Conservation (phyloP, 1,284 basidiomycete genomes). For the Pascua guehoae region DNA sequence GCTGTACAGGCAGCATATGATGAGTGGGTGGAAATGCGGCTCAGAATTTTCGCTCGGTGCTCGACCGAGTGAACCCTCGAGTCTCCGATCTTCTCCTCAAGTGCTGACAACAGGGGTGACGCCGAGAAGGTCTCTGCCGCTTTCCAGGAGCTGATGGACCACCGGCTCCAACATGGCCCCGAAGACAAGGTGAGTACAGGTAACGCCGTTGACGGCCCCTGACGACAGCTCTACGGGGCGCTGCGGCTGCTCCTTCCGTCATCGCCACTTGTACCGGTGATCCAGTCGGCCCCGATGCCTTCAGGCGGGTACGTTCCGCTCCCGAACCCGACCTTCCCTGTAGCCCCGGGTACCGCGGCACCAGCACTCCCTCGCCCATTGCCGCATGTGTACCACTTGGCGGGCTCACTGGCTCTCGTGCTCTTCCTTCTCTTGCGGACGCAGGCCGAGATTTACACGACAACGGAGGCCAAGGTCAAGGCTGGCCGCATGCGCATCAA, state of each 20-base stretch:
- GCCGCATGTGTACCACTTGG: constrained; percentile 48
- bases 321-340: constrained; percentile 56
- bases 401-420: constrained; percentile 52
- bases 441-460: constrained; percentile 64
- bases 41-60: too few relatives aligned
- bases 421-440: constrained; percentile 48
- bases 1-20: constrained; percentile 59
- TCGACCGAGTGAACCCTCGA: too few relatives aligned
- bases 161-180: constrained; percentile 62
- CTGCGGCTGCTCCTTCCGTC: constrained; percentile 70
- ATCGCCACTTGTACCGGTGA: constrained; percentile 63
- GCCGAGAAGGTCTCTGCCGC: constrained; percentile 71
- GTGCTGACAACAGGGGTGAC: constrained; percentile 59
- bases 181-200: constrained; percentile 55
- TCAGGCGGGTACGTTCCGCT: constrained; percentile 40
- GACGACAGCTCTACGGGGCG: constrained; percentile 60
- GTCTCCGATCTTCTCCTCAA: not conserved
- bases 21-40: constrained; percentile 52
- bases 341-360: constrained; percentile 58
- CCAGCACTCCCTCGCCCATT: constrained; percentile 45
- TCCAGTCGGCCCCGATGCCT: constrained; percentile 65
- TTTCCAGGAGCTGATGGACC: constrained; percentile 70
- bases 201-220: constrained; percentile 2
- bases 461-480: constrained; percentile 60
- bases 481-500: constrained; percentile 69